These are phyloP conservation scores for Zizania palustris DNA, from an alignment of 202 grass and related monocot genomes.

Conservation along the genomic window DNA sequence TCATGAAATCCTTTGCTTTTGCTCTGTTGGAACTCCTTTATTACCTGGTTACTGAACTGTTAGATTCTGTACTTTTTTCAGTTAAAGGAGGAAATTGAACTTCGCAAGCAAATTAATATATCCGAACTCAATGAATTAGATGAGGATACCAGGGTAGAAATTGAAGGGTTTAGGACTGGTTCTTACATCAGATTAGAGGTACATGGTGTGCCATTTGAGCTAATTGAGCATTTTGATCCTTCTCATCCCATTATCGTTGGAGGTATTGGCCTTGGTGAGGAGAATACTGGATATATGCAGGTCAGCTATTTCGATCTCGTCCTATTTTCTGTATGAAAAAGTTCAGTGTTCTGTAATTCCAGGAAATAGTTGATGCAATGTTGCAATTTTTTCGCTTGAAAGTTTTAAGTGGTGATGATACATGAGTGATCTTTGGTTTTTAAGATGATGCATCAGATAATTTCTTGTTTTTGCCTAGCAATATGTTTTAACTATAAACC, in stretches of 20 bases:
- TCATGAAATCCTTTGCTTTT: conserved; percentile 24
- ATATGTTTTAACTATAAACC: conserved; percentile 5
- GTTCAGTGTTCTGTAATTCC: not conserved
- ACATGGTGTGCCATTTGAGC: conserved; percentile 87
- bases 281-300: conserved; percentile 96
- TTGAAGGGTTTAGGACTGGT: conserved; percentile 90
- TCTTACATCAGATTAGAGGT: conserved; percentile 92
- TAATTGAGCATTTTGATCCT: conserved; percentile 94
- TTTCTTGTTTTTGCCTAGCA: conserved; percentile 1
- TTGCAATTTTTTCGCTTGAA: not conserved
- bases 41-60: conserved; percentile 36
- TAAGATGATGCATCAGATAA: not conserved
- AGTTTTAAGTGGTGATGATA: not conserved
- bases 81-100: conserved; percentile 88
- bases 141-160: conserved; percentile 78
- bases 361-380: not conserved
- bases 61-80: conserved; percentile 47
- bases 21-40: conserved; percentile 4
- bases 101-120: conserved; percentile 89
- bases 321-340: conserved; percentile 18
- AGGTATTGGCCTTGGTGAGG: conserved; percentile 86
- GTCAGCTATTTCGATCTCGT: conserved; percentile 41
- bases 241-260: conserved; percentile 86
- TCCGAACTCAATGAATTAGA: conserved; percentile 85
- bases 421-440: not conserved